Base-by-base conservation (phyloP, 2,329 filamentous ascomycete species). In the Chrysoporthe austroafricana region DNA sequence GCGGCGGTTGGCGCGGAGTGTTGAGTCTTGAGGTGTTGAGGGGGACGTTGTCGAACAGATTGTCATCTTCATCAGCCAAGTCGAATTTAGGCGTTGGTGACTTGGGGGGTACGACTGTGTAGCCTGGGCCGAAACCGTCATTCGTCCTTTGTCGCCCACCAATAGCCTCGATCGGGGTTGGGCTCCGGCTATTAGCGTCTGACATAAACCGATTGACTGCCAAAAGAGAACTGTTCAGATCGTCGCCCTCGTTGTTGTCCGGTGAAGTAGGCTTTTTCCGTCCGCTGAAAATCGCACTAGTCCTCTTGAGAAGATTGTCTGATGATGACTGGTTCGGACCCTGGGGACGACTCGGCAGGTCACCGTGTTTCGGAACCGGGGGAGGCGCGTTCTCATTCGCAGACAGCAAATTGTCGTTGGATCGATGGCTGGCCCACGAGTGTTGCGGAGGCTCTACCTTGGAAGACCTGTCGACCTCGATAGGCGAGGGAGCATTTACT, bases 211-310 rank as follows among this genome's bases (percentile, higher is more conserved):
- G 81, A 67, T 81, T 84, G 8, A 77, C 77, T 4, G 85, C 83
- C 2, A 88, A 72, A 2, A 88, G 75, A 34, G 78, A 83, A 1
- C 82, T 81, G 69, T 88, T 85, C 71, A 88, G 85, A 57, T 86
- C 84, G 58, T 86, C 80, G 6, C 74, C 77, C 7, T 79, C 77
- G 7, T 67, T 71, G 5, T 39, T 43, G 18, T 72, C 70, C 16
- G 75, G 73, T 6, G 71, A 64, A 8, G 71, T 73, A 50, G 43
- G 43, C 21, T 73, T 66, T 63, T 76, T 72, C 60, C 76, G 60
- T 59, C 75, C 70, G 48, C 62, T 64, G 66, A 75, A 72, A 62
- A 76, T 66, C 3, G 76, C 75, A 63, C 73, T 77, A 42, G 73
- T 74, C 50, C 74, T 68, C 58, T 73, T 74, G 4, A 74, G 64